These are phyloP conservation scores for Ricinus communis DNA, from an alignment of 345 rosid genomes.

Conservation along the genomic window DNA sequence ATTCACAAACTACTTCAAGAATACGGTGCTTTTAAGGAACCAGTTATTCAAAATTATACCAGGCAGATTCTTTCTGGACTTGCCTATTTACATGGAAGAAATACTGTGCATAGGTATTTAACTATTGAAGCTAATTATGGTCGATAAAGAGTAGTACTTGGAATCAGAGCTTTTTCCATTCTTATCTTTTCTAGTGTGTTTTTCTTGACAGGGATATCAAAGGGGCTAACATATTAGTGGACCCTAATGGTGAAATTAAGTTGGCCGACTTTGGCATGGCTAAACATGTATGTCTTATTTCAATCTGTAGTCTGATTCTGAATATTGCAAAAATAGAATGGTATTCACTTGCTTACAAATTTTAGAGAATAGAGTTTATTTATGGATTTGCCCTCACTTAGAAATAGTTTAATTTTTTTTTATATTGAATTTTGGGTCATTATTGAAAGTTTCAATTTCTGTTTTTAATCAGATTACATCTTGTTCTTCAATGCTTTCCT, in stretches of 20 bases:
- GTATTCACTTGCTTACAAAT: background rate
- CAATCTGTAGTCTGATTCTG: background rate
- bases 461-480: slow-evolving; percentile 56
- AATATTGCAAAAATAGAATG: background rate
- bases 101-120: slow-evolving; percentile 86
- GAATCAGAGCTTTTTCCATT: background rate
- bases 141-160: background rate
- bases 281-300: slow-evolving; percentile 65
- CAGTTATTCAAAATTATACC: slow-evolving; percentile 88
- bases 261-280: slow-evolving; percentile 98
- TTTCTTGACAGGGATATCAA: slow-evolving; percentile 75
- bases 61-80: slow-evolving; percentile 88
- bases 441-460: slow-evolving; percentile 19
- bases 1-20: slow-evolving; percentile 92
- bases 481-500: slow-evolving; percentile 84
- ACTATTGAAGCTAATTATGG: slow-evolving; percentile 13
- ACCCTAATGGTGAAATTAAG: slow-evolving; percentile 94
- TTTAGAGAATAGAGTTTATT: background rate
- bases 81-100: slow-evolving; percentile 84
- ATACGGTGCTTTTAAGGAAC: slow-evolving; percentile 88
- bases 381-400: background rate
- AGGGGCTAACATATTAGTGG: slow-evolving; percentile 95
- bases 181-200: slow-evolving; percentile 7
- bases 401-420: too few species aligned
- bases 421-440: slow-evolving; percentile 11